Evolutionary conservation across 345 rosid genomes (phyloP).

Genomic region (Populus tremula): DNA sequence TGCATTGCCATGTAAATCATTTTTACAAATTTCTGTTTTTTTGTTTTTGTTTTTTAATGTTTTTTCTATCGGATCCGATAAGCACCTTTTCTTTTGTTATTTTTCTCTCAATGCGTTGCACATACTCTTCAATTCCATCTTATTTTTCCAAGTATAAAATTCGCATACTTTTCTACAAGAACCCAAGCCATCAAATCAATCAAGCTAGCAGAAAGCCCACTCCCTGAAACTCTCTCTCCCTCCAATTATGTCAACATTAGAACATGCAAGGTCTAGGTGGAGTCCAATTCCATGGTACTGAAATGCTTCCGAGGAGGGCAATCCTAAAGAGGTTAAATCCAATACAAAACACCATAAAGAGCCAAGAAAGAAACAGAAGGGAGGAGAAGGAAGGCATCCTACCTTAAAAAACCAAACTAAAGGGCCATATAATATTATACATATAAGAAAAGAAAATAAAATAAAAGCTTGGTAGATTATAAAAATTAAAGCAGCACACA

Average conservation of each 20-base stretch:
- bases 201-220: not conserved
- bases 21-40: too few species aligned
- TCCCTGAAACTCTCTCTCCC: not conserved
- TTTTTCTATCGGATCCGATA: too few species aligned
- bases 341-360: not conserved
- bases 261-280: not conserved
- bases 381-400: not conserved
- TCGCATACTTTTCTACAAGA: too few species aligned
- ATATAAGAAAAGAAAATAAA: not conserved
- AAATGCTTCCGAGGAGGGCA: slow-evolving; percentile 45
- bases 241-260: slow-evolving; percentile 8
- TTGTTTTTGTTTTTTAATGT: too few species aligned
- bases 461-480: not conserved
- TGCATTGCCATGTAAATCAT: too few species aligned
- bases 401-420: not conserved
- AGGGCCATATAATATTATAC: not conserved
- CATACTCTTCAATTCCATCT: too few species aligned
- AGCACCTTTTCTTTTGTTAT: too few species aligned
- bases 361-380: not conserved
- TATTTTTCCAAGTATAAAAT: too few species aligned
- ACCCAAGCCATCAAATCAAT: too few species aligned
- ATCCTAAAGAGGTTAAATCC: slow-evolving; percentile 17
- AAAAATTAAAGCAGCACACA: slow-evolving; percentile 6
- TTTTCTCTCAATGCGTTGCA: too few species aligned
- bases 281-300: slow-evolving; percentile 14